Evolutionary conservation across 148 eudicot species (phyloP), one percentile per base, ranked within the genome.

Genomic region (Pouteria glomerata): DNA sequence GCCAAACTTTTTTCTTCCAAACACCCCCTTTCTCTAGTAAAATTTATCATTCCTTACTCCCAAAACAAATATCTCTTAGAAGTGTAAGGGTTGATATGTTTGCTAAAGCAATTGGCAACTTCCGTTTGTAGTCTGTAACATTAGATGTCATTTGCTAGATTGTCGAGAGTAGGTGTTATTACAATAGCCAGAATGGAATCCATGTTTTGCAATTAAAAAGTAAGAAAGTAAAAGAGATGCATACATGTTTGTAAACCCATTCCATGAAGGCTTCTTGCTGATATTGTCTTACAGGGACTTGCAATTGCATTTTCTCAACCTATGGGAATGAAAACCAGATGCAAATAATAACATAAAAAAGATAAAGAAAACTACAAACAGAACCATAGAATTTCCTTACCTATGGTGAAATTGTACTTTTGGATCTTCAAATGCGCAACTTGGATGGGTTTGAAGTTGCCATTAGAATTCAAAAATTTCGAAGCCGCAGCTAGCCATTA

Each of bases 401-500:
- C 37, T 52, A 55, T n/a, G n/a, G n/a, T n/a, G n/a, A 86, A 67
- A 50, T 91, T 15, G 84, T 94, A 2, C 61, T 94, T 33, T 68
- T 94, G 41, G 98, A 91, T 66, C 91, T 91, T 27, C 88, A 85
- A 30, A 57, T 91, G 84, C 81, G 74, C 2, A 93, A 87, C 55
- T 63, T 89, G 33, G 88, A 91, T 6, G 97, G 91, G 30, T 78
- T 85, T 27, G 97, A 91, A 47, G 85, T 91, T 10, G 76, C 88
- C 4, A 52, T 69, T 6, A 85, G 81, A 42, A 83, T 94, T 45
- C 78, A 89, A 56, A 89, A 87, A 71, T 81, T 87, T 19, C 60
- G 90, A 6, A 87, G 97, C 73, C 79, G 80, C 4, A n/a, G 70
- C 41, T 86, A 93, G 96, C 98, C 97, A 0, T 56, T 87, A 75